Evolutionary conservation across 192 early-diverging fungal genomes (phyloP).

Genomic region (Nowakowskiella sp.): DNA sequence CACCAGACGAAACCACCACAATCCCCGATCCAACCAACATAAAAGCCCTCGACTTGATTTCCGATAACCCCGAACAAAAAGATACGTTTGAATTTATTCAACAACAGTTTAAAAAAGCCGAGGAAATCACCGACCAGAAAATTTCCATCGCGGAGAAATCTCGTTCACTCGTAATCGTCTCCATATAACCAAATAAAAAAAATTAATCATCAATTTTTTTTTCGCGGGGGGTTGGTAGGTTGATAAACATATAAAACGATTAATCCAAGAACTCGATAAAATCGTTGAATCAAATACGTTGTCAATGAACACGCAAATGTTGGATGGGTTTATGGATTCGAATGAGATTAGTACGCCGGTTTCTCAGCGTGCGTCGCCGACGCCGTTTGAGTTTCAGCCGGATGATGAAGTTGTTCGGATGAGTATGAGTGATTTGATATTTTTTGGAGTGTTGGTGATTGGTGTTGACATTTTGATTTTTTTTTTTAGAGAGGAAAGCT

Average conservation of each 20-base stretch:
- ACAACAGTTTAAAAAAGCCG: background rate
- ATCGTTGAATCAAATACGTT: conserved; percentile 1
- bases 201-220: background rate
- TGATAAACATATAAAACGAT: conserved; percentile 12
- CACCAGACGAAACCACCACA: too few species aligned
- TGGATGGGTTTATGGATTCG: too few species aligned
- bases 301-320: background rate
- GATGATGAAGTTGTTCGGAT: background rate
- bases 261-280: conserved; percentile 10
- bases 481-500: too few species aligned
- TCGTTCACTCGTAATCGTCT: background rate
- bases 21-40: too few species aligned
- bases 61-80: conserved; percentile 1
- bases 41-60: too few species aligned
- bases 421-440: too few species aligned
- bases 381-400: background rate
- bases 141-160: conserved; percentile 5
- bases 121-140: background rate
- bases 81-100: background rate
- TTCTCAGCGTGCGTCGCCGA: background rate
- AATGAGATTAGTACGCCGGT: background rate
- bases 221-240: conserved; percentile 1
- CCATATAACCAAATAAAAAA: background rate
- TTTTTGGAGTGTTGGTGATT: too few species aligned
- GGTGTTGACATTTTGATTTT: too few species aligned